Percentiles rank a stretch among this genome's conserved stretches.
Conservation (phyloP, 2,329 filamentous ascomycete species). For the Colletotrichum sp. region DNA sequence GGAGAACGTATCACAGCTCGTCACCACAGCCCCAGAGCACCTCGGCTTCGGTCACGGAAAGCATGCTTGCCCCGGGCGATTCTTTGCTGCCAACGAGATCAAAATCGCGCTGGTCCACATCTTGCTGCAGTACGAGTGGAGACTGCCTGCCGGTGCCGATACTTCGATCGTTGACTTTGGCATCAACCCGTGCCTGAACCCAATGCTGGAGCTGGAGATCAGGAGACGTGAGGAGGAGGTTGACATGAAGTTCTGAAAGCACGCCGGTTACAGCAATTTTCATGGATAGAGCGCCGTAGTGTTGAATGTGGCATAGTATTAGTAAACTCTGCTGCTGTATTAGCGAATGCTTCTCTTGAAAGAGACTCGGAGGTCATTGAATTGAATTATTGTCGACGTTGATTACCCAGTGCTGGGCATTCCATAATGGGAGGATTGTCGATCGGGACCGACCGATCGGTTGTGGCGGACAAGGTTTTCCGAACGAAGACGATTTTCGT, state of each 20-base stretch:
- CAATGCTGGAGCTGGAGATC: not conserved
- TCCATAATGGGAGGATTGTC: not conserved
- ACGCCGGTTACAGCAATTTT: fast-evolving
- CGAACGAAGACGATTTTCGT: not conserved
- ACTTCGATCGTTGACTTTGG: not conserved
- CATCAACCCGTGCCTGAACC: not conserved
- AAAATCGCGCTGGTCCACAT: constrained; percentile 30
- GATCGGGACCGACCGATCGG: not conserved
- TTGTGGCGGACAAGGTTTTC: not conserved
- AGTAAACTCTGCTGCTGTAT: not conserved
- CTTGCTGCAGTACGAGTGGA: constrained; percentile 8
- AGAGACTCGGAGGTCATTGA: not conserved
- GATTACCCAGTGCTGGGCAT: fast-evolving
- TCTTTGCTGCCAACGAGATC: constrained; percentile 41
- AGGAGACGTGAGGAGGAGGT: not conserved
- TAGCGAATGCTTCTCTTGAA: fast-evolving
- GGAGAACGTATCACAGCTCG: constrained; percentile 40
- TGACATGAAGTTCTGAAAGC: not conserved
- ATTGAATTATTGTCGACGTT: not conserved
- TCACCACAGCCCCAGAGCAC: constrained; percentile 38
- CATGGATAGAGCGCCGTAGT: not conserved
- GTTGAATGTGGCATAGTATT: not conserved
- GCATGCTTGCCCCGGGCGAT: constrained; percentile 42
- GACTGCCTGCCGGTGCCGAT: not conserved
- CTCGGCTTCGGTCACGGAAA: constrained; percentile 40